A percentile compares a stretch with the other conserved stretches of the same genome.
phyloP scores from a whole-genome alignment of 2,329 filamentous ascomycete species.

The Arachnopeziza araneosa region DNA sequence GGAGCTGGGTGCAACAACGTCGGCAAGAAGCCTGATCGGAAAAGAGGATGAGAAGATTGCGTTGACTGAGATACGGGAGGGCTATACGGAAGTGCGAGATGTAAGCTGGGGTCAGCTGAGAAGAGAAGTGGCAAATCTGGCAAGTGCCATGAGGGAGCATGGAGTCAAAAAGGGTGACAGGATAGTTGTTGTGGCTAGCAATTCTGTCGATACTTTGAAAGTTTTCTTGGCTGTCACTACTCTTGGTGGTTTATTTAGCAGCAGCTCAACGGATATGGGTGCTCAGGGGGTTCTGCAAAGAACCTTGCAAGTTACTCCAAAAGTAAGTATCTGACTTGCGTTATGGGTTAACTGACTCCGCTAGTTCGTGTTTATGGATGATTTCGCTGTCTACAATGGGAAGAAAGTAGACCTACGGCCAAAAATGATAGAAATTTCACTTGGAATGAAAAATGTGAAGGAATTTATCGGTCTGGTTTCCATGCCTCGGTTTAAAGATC shows the following conservation, averaged over 20 bases:
- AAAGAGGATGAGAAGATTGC: constrained; percentile 71
- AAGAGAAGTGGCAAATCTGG: constrained; percentile 49
- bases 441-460: constrained; percentile 53
- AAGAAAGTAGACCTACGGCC: constrained; percentile 64
- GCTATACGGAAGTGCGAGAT: constrained; percentile 44
- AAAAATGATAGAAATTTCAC: constrained; percentile 64
- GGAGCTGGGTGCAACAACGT: constrained; percentile 35
- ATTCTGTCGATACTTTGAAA: constrained; percentile 67
- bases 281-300: constrained; percentile 71
- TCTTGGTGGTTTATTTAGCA: constrained; percentile 71
- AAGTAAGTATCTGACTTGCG: constrained; percentile 34
- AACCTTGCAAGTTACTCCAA: constrained; percentile 67
- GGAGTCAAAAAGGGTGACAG: constrained; percentile 69
- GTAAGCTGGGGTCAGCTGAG: constrained; percentile 66
- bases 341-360: background rate
- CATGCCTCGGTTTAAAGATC: constrained; percentile 58
- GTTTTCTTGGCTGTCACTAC: constrained; percentile 65
- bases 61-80: constrained; percentile 67
- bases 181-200: constrained; percentile 68
- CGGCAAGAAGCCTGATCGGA: constrained; percentile 43
- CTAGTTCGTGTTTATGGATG: constrained; percentile 75
- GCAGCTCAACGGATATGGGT: constrained; percentile 78
- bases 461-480: constrained; percentile 61
- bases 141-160: constrained; percentile 59
- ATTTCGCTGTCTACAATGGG: constrained; percentile 73